Conservation (phyloP, 257 asterid species). For the Ilex asprella region DNA sequence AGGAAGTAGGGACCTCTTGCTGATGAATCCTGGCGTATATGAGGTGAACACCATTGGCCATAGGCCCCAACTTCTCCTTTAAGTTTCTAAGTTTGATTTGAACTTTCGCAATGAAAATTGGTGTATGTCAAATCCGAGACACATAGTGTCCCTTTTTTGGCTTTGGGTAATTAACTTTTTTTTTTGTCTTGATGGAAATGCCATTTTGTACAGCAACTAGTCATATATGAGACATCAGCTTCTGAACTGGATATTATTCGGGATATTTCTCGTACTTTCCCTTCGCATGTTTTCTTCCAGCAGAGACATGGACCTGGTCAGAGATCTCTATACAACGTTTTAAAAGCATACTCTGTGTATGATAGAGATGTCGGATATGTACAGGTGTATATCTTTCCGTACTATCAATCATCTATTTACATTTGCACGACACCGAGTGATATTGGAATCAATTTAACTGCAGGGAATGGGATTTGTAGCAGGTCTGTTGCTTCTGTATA, state of each 20-base stretch:
- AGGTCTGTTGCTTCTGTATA: slow-evolving; percentile 90
- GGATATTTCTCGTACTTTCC: slow-evolving; percentile 97
- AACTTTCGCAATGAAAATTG: not conserved
- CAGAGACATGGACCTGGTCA: slow-evolving; percentile 99
- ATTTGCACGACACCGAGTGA: slow-evolving; percentile 10
- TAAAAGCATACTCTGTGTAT: slow-evolving; percentile 91
- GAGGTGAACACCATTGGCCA: slow-evolving; percentile 35
- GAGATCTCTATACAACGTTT: slow-evolving; percentile 93
- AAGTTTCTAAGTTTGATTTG: slow-evolving; percentile 9
- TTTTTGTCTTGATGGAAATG: not conserved
- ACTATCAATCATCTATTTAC: slow-evolving; percentile 10
- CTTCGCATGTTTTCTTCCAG: slow-evolving; percentile 98
- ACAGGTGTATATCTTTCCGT: slow-evolving; percentile 50
- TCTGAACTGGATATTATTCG: slow-evolving; percentile 96
- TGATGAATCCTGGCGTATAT: slow-evolving; percentile 96
- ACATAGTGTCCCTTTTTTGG: not conserved
- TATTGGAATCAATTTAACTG: slow-evolving; percentile 25
- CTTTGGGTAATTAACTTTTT: not conserved
- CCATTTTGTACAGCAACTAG: slow-evolving; percentile 78
- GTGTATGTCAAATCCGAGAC: too few relatives aligned
- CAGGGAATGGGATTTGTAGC: slow-evolving; percentile 99
- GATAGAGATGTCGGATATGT: slow-evolving; percentile 99
- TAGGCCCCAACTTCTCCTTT: not conserved
- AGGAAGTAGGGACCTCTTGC: slow-evolving; percentile 97
- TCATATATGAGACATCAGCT: slow-evolving; percentile 95